Base-by-base conservation (phyloP, 2,329 filamentous ascomycete species). In the Scedosporium aurantiacum region DNA sequence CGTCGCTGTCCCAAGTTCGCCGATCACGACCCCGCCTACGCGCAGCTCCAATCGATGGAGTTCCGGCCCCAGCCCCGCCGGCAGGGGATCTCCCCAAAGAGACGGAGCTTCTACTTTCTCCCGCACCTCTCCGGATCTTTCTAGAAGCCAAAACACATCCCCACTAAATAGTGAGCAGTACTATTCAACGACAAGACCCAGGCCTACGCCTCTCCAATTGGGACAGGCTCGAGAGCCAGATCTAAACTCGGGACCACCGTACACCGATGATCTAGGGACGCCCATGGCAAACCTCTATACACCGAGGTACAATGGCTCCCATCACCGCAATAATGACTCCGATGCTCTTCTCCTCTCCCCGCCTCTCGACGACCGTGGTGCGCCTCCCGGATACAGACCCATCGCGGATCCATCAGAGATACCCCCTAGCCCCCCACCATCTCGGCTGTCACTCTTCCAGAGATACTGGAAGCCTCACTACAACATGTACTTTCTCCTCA, bases 381-480 rank as follows among this genome's bases (percentile, higher is more conserved):
- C 47, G 21, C 47, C 47, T 21, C 47, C 47, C n/a, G 47, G 47
- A 12, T 52, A 52, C 47, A n/a, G 47, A 5, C 47, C 47, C n/a
- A 52, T 25, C 21, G 47, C 47, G 2, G 47, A 52, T 12, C 47
- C 47, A 12, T 52, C 47, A 12, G 47, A 52, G 21, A 6, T 52
- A 1, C 18, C 32, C 3, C 27, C 16, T n/a, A 21, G 21, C 7
- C 40, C 37, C 32, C 18, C 32, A 40, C 58, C 58, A n/a, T 3
- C 58, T n/a, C 47, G 23, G 27, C 27, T 40, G 41, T n/a, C 21
- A 14, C 55, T n/a, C 45, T 64, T 55, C 61, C 60, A 60, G 47
- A 59, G 4, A 41, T 66, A 73, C 62, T 78, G 74, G 74, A 72
- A 71, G 18, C 66, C 72, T 3, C 69, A 70, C 1, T 72, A 70